Base-by-base conservation (phyloP, 441 rosid genomes). In the Pelargonium myrrhifolium region DNA sequence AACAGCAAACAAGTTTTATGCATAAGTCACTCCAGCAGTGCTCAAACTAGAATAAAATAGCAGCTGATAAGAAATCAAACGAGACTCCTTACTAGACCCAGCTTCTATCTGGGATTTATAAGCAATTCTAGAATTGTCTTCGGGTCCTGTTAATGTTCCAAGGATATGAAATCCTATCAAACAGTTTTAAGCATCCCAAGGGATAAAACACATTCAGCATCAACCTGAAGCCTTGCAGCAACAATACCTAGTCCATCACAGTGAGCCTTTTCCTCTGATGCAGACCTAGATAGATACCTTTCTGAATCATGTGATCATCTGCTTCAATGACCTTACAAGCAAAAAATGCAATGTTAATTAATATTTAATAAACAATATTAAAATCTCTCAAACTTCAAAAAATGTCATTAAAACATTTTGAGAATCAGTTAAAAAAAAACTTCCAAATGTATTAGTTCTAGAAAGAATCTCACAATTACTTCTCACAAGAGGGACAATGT, bases 121-220 rank as follows among this genome's bases (percentile, higher is more conserved):
- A 49, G 56, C 18, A 49, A n/a, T 49, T 49, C 56, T 14, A 49
- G 18, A 49, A 49, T 49, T 49, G 15, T 6, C 56, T 3, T 49
- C 6, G 56, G 56, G 18, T 49, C 56, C 56, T 49, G 56, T n/a
- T 49, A 49, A 49, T 49, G 56, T 49, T 49, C 15, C 15, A 14
- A 17, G 56, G 56, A n/a, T 17, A 49, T 49, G n/a, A 49, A 3
- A 49, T 49, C 56, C 56, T 14, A 49, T n/a, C 15, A 49, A 49
- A 14, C 15, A 45, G 51, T n/a, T 45, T 45, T 14, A 12, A n/a
- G 17, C 18, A 49, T 14, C 15, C 7, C 56, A 49, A 3, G 56
- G 56, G 56, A n/a, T 35, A 49, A 49, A 49, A 49, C 56, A 49
- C 56, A 49, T n/a, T 49, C 17, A n/a, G 56, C 56, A 49, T 49